phyloP scores from a whole-genome alignment of 331 rosid genomes.

The Rosa hybrid region DNA sequence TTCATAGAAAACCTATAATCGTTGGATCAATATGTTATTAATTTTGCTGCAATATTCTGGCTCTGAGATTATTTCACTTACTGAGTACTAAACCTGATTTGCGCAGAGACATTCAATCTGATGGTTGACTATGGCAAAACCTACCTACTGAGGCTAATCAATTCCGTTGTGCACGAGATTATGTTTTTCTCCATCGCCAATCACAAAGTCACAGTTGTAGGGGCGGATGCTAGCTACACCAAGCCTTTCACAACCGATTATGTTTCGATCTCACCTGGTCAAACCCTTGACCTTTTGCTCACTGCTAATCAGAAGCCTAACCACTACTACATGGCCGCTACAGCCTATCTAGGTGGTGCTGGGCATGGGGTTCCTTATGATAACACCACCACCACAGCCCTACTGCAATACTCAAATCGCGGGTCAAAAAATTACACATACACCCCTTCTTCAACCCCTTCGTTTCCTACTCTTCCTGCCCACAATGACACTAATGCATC shows the following conservation, averaged over 20 bases:
- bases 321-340: constrained; percentile 54
- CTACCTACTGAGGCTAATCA: constrained; percentile 45
- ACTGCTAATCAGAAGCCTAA: constrained; percentile 38
- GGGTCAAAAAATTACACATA: no score
- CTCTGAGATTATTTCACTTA: no score
- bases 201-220: constrained; percentile 49
- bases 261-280: constrained; percentile 55
- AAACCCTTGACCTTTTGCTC: constrained; percentile 44
- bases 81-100: no score
- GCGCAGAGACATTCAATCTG: constrained; percentile 37
- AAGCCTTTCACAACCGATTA: constrained; percentile 41
- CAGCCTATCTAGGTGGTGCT: background rate
- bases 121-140: constrained; percentile 46
- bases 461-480: constrained; percentile 40
- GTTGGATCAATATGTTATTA: no score
- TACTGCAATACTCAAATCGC: constrained; percentile 26
- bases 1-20: no score
- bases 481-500: constrained; percentile 39
- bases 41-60: no score
- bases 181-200: constrained; percentile 45
- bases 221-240: constrained; percentile 42
- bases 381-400: constrained; percentile 44
- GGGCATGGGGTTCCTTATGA: background rate
- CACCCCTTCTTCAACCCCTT: constrained; percentile 13
- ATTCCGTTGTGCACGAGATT: constrained; percentile 34